A percentile compares a stretch with the other conserved stretches of the same genome.
These are phyloP conservation scores for Pythium aphanidermatum DNA, from an alignment of 352 stramenopile genomes.

Conservation along the genomic window DNA sequence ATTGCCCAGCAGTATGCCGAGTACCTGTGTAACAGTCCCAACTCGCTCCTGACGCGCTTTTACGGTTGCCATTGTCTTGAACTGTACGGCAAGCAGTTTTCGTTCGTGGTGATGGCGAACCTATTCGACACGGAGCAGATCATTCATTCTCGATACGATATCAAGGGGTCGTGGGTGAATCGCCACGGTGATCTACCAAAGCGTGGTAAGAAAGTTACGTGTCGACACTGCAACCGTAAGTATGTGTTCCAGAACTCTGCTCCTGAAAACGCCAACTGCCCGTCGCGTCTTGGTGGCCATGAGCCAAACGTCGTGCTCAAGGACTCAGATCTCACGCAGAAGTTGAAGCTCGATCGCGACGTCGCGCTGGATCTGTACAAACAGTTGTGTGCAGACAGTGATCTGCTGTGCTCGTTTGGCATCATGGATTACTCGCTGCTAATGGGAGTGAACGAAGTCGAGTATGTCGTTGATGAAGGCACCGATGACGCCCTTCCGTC, in stretches of 20 bases:
- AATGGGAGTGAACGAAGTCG: constrained; percentile 86
- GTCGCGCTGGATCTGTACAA: constrained; percentile 66
- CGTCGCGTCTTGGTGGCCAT: constrained; percentile 65
- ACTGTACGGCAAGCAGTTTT: constrained; percentile 89
- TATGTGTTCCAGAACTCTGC: constrained; percentile 67
- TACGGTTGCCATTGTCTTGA: constrained; percentile 89
- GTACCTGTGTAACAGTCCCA: constrained; percentile 81
- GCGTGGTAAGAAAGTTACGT: constrained; percentile 84
- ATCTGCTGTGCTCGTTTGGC: constrained; percentile 81
- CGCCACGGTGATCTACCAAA: constrained; percentile 75
- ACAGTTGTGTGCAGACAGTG: constrained; percentile 72
- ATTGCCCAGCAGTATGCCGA: constrained; percentile 86
- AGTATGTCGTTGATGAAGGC: constrained; percentile 80
- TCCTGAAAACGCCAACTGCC: constrained; percentile 68
- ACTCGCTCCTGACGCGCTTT: constrained; percentile 84
- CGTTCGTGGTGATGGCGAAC: constrained; percentile 92
- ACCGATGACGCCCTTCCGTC: constrained; percentile 27
- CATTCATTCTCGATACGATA: constrained; percentile 87
- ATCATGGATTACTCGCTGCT: constrained; percentile 93
- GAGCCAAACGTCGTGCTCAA: constrained; percentile 88
- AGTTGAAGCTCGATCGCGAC: constrained; percentile 78
- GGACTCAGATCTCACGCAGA: constrained; percentile 85
- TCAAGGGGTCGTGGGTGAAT: constrained; percentile 90
- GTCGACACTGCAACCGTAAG: constrained; percentile 86
- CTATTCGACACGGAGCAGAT: constrained; percentile 85